Evolutionary conservation across 139 green algal species (phyloP), one percentile per base, ranked within the genome.

Genomic region (Chlorella vulgaris): DNA sequence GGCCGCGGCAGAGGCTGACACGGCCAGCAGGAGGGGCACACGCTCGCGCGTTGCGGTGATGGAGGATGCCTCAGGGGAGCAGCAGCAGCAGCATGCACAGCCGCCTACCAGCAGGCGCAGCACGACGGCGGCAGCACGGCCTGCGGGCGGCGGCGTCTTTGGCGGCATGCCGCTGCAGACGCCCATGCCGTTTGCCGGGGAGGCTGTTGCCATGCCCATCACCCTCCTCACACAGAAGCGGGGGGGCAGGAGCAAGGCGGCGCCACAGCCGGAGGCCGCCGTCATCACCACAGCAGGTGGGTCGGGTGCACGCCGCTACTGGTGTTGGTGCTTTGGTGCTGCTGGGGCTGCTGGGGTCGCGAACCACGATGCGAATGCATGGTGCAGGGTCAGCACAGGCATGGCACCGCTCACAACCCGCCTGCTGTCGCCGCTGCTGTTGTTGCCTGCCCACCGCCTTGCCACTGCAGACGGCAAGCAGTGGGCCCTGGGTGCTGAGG

Each of bases 141-240:
- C 51, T 3, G 26, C 26, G 7, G 38, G 53, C 24, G 36, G 55
- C n/a, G 24, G 62, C 42, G 60, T 39, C 18, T 87, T 82, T 51
- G 63, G 74, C 21, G 83, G 83, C 5, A 15, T 84, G 43, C 83
- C 83, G 8, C 58, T 87, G 69, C 83, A 87, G 58, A 87, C 83
- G 40, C 83, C 83, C 38, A 84, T 87, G 77, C 83, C 83, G 24
- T 87, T 87, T 78, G 69, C 62, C 26, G 83, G 83, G 29, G 47
- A 77, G 36, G 78, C 76, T 18, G 39, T 87, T 33, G 19, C 78
- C 29, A 26, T 84, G 60, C 76, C 83, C 22, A 79, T 87, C 51
- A 87, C 83, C 1, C 40, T 87, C 42, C 51, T 87, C 40, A 77
- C 76, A 13, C 83, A 85, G 58, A 87, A 82, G 40, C 76, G 67